Conservation (phyloP, 352 stramenopile genomes). For the Phytophthora meadii region DNA sequence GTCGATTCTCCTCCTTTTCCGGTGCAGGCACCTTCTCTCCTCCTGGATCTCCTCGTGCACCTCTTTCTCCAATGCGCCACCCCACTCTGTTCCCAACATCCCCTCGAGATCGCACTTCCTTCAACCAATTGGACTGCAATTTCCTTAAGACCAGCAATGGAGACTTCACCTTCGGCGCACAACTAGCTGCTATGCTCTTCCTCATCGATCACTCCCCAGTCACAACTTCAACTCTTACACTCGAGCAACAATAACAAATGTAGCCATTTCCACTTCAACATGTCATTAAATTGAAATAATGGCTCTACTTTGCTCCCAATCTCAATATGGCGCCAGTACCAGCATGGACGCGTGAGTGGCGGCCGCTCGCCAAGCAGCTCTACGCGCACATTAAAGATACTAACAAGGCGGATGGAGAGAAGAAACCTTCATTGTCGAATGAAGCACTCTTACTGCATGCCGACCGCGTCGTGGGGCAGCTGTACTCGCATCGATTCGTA, state of each 20-base stretch:
- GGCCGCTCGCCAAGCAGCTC: constrained; percentile 59
- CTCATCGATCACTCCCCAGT: constrained; percentile 29
- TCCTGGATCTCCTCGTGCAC: constrained; percentile 12
- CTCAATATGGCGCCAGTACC: constrained; percentile 38
- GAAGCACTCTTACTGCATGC: constrained; percentile 45
- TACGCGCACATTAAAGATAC: constrained; percentile 33
- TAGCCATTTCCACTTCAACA: constrained; percentile 32
- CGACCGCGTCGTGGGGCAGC: constrained; percentile 56
- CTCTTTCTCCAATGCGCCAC: constrained; percentile 19
- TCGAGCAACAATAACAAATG: constrained; percentile 7
- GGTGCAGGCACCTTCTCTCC: constrained; percentile 24
- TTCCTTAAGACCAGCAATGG: constrained; percentile 33
- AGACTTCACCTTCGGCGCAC: constrained; percentile 53
- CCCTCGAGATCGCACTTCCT: constrained; percentile 35
- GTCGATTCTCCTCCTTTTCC: constrained; percentile 57
- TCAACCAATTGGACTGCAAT: constrained; percentile 41
- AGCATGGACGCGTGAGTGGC: constrained; percentile 70
- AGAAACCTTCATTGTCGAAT: constrained; percentile 2
- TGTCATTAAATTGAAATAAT: constrained; percentile 22
- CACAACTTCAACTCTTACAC: background rate
- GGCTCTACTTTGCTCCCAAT: background rate
- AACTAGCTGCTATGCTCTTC: constrained; percentile 57
- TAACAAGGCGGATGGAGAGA: background rate
- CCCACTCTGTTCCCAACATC: constrained; percentile 33
- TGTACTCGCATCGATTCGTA: constrained; percentile 62